Evolutionary conservation across 108 stramenopile genomes (phyloP), one percentile per base, ranked within the genome.

Genomic region (Nitzschia palea): DNA sequence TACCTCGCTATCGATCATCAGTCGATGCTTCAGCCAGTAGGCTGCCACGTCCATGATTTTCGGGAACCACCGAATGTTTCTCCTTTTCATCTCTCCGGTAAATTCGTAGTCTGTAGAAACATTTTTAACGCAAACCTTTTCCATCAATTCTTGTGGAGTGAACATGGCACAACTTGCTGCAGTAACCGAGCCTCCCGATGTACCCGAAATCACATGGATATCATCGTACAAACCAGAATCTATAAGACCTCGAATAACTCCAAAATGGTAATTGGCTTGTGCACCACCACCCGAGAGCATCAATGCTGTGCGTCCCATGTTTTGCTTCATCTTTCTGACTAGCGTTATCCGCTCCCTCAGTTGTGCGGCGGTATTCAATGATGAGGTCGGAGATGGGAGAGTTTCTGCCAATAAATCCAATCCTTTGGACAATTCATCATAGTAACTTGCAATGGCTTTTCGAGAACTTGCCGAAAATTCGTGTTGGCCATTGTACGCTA

Each of bases 181-280:
- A 14, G 86, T 73, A 61, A 93, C 91, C 61, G 70, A 71, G 10
- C 95, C 95, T 44, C 95, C 95, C 1, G 91, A 93, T 17, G 95
- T 93, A 37, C 95, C 95, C 2, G 85, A 87, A 42, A 96, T 82
- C 31, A 93, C 91, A 45, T 86, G 75, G 42, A 96, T 88, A 15
- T 88, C 73, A 27, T 90, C 70, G 64, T 93, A 96, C 4, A 90
- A 50, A 35, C 77, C 74, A 0, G 79, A 70, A 45, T 94, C 86
- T 20, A 94, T 81, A 28, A 96, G 59, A 43, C 88, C 91, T 52
- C 88, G 85, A 29, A 96, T 83, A 22, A 88, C 83, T 29, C 95
- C 95, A 8, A 91, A 60, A 70, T 94, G 93, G 68, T 96, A 96
- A 93, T 94, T 96, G 20, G 93, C 88, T 52, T 91, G 90, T 4